These are phyloP conservation scores for Leucosporidium yakuticum DNA, from an alignment of 768 basidiomycete genomes.

Conservation along the genomic window DNA sequence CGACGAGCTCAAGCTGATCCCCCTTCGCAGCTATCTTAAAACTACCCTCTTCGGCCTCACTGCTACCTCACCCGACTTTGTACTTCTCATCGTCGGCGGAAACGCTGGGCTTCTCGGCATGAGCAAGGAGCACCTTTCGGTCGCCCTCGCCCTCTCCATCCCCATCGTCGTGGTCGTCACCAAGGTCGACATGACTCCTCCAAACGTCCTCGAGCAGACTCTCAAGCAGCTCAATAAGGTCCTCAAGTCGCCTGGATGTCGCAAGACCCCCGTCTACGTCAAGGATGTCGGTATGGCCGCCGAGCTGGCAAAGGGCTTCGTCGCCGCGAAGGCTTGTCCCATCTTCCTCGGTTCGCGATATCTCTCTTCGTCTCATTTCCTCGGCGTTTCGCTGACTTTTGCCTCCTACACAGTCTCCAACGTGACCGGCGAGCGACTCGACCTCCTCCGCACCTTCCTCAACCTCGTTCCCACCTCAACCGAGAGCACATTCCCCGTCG, in stretches of 20 bases:
- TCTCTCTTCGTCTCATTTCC: background rate
- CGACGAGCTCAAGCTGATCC: background rate
- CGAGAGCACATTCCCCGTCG: slow-evolving; percentile 26
- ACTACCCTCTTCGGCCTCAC: slow-evolving; percentile 93
- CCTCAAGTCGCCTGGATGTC: slow-evolving; percentile 81
- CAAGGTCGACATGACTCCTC: slow-evolving; percentile 98
- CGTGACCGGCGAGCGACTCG: slow-evolving; percentile 86
- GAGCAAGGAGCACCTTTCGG: slow-evolving; percentile 89
- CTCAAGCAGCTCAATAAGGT: slow-evolving; percentile 84
- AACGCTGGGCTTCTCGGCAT: slow-evolving; percentile 61
- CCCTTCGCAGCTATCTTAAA: slow-evolving; percentile 43
- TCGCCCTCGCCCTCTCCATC: slow-evolving; percentile 84
- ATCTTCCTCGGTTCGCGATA: slow-evolving; percentile 3
- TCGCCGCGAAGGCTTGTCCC: slow-evolving; percentile 46
- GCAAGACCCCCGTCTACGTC: slow-evolving; percentile 51
- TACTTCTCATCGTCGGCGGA: slow-evolving; percentile 87
- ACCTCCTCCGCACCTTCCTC: slow-evolving; percentile 66
- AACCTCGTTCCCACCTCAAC: slow-evolving; percentile 62
- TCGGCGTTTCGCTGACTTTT: slow-evolving; percentile 19
- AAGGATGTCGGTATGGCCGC: slow-evolving; percentile 73
- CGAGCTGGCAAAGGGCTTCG: slow-evolving; percentile 67
- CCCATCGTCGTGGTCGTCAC: slow-evolving; percentile 92
- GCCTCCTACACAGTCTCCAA: slow-evolving; percentile 86
- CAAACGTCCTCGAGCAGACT: slow-evolving; percentile 83
- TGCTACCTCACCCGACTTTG: slow-evolving; percentile 75